These are phyloP conservation scores for Trichoderma aggressivum DNA, from an alignment of 2,329 filamentous ascomycete genomes.

Conservation along the genomic window DNA sequence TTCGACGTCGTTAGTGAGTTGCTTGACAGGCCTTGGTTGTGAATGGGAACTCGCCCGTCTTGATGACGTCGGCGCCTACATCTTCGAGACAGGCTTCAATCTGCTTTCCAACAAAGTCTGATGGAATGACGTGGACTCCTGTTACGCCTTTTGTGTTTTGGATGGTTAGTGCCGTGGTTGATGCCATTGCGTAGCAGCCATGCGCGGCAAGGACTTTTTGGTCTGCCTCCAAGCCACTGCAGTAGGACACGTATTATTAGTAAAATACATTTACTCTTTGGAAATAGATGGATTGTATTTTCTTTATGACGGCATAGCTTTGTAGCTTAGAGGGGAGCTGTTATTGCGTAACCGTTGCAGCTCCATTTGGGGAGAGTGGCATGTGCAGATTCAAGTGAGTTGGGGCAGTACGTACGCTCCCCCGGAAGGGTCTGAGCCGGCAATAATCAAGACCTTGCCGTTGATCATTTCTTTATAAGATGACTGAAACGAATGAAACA, in stretches of 20 bases:
- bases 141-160: constrained; percentile 87
- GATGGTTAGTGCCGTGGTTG: constrained; percentile 91
- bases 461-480: constrained; percentile 33
- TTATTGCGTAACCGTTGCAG: background rate
- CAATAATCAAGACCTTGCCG: constrained; percentile 70
- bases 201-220: constrained; percentile 92
- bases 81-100: constrained; percentile 82
- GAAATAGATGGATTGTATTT: background rate
- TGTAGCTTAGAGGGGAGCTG: background rate
- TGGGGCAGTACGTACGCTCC: constrained; percentile 61
- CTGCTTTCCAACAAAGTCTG: constrained; percentile 76
- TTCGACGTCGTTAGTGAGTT: background rate
- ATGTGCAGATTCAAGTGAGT: constrained; percentile 3
- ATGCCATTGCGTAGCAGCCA: constrained; percentile 93
- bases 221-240: constrained; percentile 87
- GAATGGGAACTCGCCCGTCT: constrained; percentile 63
- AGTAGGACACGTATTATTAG: background rate
- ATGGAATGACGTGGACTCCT: constrained; percentile 75
- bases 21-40: background rate
- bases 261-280: background rate
- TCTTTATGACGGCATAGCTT: background rate
- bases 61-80: constrained; percentile 84
- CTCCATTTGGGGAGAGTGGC: background rate
- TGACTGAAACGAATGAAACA: background rate
- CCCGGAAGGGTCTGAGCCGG: constrained; percentile 86